Evolutionary conservation across 768 basidiomycete genomes (phyloP).

Genomic region (Vararia minispora): DNA sequence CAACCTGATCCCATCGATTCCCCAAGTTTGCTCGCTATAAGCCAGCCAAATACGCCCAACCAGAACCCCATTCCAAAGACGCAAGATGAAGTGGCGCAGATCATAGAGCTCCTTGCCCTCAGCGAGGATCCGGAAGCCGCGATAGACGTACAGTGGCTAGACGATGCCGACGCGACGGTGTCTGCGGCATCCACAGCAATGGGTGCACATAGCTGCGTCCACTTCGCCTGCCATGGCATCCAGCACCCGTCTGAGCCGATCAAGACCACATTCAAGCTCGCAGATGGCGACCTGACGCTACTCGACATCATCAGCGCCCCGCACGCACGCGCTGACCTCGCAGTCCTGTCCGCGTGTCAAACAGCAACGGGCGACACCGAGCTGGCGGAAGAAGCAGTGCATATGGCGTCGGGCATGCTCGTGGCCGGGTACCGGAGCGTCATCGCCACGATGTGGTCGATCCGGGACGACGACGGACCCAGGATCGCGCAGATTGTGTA

Average conservation of each 20-base stretch:
- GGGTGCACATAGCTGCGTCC: too few species aligned
- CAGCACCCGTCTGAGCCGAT: constrained; percentile 7
- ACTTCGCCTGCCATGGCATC: constrained; percentile 12
- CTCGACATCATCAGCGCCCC: constrained; percentile 5
- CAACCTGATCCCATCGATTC: neutral
- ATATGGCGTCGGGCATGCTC: constrained; percentile 6
- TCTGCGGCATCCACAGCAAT: too few species aligned
- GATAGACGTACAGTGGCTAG: neutral
- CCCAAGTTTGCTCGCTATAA: neutral
- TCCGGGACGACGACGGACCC: constrained; percentile 2
- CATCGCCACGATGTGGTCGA: constrained; percentile 9
- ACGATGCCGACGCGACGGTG: too few species aligned
- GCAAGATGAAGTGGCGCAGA: too few species aligned
- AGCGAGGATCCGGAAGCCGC: constrained; percentile 1
- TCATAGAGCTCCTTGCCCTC: too few species aligned
- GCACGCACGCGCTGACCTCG: constrained; percentile 6
- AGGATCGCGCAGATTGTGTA: constrained; percentile 2
- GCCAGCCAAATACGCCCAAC: too few species aligned
- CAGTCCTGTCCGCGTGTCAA: constrained; percentile 5
- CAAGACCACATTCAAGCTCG: constrained; percentile 6
- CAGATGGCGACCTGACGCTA: constrained; percentile 4
- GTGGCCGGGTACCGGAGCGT: constrained; percentile 6
- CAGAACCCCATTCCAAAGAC: too few species aligned
- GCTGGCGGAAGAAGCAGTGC: constrained; percentile 5
- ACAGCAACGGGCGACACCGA: constrained; percentile 3